A percentile compares a stretch with the other conserved stretches of the same genome.
Conservation (phyloP, 179 eudicot species). For the Silene coronaria region DNA sequence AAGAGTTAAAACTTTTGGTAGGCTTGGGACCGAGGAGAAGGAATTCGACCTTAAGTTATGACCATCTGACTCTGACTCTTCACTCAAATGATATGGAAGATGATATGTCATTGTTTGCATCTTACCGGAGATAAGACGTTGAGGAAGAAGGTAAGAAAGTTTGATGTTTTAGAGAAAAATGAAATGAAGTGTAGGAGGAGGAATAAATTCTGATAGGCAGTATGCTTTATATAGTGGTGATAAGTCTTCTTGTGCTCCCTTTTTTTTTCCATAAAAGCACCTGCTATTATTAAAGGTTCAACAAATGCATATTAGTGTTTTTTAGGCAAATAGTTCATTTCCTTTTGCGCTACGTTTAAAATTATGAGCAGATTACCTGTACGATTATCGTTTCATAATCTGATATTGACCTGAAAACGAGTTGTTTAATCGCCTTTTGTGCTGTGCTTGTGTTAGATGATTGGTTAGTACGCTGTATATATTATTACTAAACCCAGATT, state of each 20-base stretch:
- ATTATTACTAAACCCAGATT: constrained; percentile 23
- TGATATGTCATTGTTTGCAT: constrained; percentile 31
- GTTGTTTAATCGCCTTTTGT: constrained; percentile 19
- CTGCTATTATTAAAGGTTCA: constrained; percentile 15
- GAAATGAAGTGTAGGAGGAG: constrained; percentile 12
- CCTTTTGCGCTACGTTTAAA: constrained; percentile 10
- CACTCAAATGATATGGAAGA: constrained; percentile 15
- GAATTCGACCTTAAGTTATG: constrained; percentile 18
- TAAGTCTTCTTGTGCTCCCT: constrained; percentile 2
- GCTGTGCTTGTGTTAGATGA: constrained; percentile 27
- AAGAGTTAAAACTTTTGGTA: constrained; percentile 50
- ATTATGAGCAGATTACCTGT: constrained; percentile 15
- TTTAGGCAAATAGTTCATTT: constrained; percentile 7
- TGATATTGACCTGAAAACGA: constrained; percentile 9
- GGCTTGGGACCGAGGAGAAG: constrained; percentile 36
- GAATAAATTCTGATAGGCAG: constrained; percentile 15
- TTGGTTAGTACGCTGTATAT: constrained; percentile 23
- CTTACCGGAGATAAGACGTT: constrained; percentile 14
- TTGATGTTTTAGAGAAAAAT: constrained; percentile 4
- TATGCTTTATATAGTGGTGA: constrained; percentile 22
- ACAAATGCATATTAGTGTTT: constrained; percentile 13
- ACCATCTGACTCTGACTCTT: constrained; percentile 19
- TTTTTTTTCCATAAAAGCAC: constrained; percentile 18
- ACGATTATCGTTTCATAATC: constrained; percentile 15
- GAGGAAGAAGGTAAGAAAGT: constrained; percentile 17